Evolutionary conservation across 1,139 yeast species (phyloP).

Genomic region (Sugiyamaella paludigena): DNA sequence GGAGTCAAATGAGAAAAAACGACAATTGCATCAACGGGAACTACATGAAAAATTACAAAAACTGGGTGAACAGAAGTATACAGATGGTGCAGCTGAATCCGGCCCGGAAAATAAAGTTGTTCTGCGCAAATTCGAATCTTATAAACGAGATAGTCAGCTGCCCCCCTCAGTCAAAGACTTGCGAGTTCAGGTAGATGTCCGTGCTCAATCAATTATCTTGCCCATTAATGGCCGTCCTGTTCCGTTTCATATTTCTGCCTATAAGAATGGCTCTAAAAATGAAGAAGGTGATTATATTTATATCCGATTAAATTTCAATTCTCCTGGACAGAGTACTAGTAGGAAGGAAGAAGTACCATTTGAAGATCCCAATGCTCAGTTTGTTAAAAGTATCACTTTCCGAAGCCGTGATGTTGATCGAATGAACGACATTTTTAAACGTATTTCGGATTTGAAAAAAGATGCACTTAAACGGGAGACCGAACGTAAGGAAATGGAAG

Average conservation of each 20-base stretch:
- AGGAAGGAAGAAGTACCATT: constrained; percentile 82
- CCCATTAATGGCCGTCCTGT: constrained; percentile 97
- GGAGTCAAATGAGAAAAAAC: constrained; percentile 76
- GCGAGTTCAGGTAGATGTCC: constrained; percentile 82
- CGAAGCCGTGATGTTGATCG: constrained; percentile 90
- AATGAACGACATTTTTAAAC: constrained; percentile 86
- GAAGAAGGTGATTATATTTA: constrained; percentile 97
- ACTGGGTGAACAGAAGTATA: constrained; percentile 53
- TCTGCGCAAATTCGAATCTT: constrained; percentile 90
- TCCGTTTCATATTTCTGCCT: constrained; percentile 92
- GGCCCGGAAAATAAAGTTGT: constrained; percentile 70
- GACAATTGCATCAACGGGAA: constrained; percentile 78
- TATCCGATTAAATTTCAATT: constrained; percentile 83
- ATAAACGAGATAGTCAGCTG: constrained; percentile 86
- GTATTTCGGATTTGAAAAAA: constrained; percentile 88
- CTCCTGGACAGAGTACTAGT: constrained; percentile 78
- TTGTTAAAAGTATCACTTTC: constrained; percentile 81
- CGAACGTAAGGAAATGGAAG: constrained; percentile 89
- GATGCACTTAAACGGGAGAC: constrained; percentile 87
- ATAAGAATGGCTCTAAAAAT: constrained; percentile 90
- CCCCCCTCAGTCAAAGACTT: constrained; percentile 81
- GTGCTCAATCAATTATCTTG: constrained; percentile 81
- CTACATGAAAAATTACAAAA: constrained; percentile 83
- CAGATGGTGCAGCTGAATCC: constrained; percentile 41
- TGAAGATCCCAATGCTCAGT: constrained; percentile 86